These are phyloP conservation scores for Populus tremula DNA, from an alignment of 345 rosid genomes.

Conservation along the genomic window DNA sequence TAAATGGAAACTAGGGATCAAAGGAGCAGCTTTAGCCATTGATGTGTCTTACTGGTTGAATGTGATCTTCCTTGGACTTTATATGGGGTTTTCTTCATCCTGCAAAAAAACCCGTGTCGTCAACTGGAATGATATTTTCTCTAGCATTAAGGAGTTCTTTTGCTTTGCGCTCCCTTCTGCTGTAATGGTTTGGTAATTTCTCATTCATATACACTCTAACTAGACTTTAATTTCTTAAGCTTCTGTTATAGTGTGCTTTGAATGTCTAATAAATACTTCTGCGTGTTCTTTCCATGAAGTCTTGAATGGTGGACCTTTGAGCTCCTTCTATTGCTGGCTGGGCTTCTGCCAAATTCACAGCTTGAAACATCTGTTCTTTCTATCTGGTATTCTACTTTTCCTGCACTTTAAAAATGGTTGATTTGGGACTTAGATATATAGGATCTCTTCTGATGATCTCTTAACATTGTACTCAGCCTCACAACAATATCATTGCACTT, in stretches of 20 bases:
- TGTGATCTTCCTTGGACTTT: slow-evolving; percentile 34
- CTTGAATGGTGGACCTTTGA: slow-evolving; percentile 26
- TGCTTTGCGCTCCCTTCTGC: slow-evolving; percentile 42
- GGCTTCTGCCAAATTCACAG: slow-evolving; percentile 18
- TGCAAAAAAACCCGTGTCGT: slow-evolving; percentile 13
- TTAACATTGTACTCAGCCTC: slow-evolving; percentile 13
- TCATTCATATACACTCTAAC: not conserved
- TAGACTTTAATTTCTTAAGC: no score
- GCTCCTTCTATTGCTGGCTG: slow-evolving; percentile 10
- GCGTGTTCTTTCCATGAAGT: not conserved
- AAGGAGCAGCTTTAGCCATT: slow-evolving; percentile 47
- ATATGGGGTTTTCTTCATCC: slow-evolving; percentile 31
- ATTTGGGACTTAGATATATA: not conserved
- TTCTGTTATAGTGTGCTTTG: no score
- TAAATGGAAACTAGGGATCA: slow-evolving; percentile 24
- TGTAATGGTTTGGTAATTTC: slow-evolving; percentile 53
- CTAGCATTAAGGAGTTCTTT: slow-evolving; percentile 1
- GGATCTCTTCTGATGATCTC: not conserved
- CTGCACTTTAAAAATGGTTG: not conserved
- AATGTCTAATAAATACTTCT: no score
- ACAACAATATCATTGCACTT: slow-evolving; percentile 12
- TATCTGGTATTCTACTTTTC: slow-evolving; percentile 5
- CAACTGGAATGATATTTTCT: slow-evolving; percentile 2
- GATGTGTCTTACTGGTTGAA: slow-evolving; percentile 37
- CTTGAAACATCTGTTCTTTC: slow-evolving; percentile 24